Percentiles rank a stretch among this genome's conserved stretches.
Evolutionary conservation across 2,329 filamentous ascomycete genomes (phyloP).

Genomic region (Drechslerella dactyloides): DNA sequence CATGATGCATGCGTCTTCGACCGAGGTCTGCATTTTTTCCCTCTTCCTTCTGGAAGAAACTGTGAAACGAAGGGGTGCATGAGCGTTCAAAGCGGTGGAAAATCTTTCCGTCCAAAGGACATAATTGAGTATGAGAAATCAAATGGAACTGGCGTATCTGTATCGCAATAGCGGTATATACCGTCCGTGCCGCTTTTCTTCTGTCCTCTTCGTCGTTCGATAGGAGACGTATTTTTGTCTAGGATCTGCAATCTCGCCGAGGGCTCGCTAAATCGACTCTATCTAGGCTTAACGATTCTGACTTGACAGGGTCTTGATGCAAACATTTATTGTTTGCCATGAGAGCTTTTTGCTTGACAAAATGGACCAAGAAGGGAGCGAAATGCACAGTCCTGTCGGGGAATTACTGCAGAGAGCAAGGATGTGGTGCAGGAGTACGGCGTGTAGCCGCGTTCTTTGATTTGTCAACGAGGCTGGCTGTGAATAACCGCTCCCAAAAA

Average conservation of each 20-base stretch:
- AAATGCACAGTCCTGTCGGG: conserved; percentile 49
- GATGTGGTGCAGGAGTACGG: conserved; percentile 48
- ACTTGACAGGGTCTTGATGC: conserved; percentile 39
- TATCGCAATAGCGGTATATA: conserved; percentile 17
- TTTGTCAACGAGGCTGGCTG: conserved; percentile 45
- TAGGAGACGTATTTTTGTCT: conserved; percentile 17
- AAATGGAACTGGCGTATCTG: conserved; percentile 14
- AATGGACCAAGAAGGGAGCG: conserved; percentile 26
- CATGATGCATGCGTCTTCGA: conserved; percentile 35
- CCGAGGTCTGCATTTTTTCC: conserved; percentile 23
- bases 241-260: conserved; percentile 50
- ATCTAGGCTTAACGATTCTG: conserved; percentile 38
- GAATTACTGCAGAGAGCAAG: conserved; percentile 48
- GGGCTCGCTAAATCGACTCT: conserved; percentile 49
- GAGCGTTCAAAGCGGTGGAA: conserved; percentile 22
- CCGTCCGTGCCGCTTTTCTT: conserved; percentile 1
- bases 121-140: conserved; percentile 12
- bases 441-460: conserved; percentile 50
- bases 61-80: conserved; percentile 41
- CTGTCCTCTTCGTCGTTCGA: conserved; percentile 19
- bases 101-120: conserved; percentile 35
- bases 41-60: conserved; percentile 20
- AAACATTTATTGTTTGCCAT: conserved; percentile 32
- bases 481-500: conserved; percentile 46
- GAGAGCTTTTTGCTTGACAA: conserved; percentile 19